Conservation (phyloP, 768 basidiomycete genomes). For the Hericium rajendrae region DNA sequence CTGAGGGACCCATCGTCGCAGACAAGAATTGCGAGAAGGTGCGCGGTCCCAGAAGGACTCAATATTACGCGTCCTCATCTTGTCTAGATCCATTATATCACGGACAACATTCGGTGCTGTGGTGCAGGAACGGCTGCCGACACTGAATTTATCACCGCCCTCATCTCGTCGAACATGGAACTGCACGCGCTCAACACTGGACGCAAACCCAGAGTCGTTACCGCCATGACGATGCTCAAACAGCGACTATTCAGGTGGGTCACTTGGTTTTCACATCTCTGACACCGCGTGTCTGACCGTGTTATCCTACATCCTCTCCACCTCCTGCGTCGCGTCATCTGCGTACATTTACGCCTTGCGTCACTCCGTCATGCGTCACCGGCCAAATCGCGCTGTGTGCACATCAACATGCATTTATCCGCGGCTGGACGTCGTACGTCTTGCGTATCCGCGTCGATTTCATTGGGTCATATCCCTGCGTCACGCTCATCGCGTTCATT, state of each 20-base stretch:
- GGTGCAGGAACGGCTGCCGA: slow-evolving; percentile 99
- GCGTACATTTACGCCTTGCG: no score
- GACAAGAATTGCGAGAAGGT: slow-evolving; percentile 99
- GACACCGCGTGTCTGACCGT: background rate
- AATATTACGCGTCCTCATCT: background rate
- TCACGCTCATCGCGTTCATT: background rate
- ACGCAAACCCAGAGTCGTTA: slow-evolving; percentile 86
- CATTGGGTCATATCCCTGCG: slow-evolving; percentile 1
- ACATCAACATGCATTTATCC: no score
- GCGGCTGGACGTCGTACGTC: no score
- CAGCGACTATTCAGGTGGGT: slow-evolving; percentile 83
- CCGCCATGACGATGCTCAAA: slow-evolving; percentile 98
- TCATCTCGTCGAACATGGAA: slow-evolving; percentile 94
- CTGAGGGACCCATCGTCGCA: slow-evolving; percentile 87
- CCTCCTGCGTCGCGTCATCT: background rate
- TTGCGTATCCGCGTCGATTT: background rate
- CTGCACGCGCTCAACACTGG: slow-evolving; percentile 87
- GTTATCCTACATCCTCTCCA: background rate
- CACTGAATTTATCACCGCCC: slow-evolving; percentile 88
- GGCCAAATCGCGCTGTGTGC: no score
- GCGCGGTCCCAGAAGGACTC: slow-evolving; percentile 8
- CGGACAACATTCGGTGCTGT: slow-evolving; percentile 92
- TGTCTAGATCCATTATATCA: slow-evolving; percentile 88
- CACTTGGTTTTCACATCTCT: slow-evolving; percentile 9
- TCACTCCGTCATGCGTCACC: no score